Percentiles rank a stretch among this genome's conserved stretches.
Conservation (phyloP, 495 filamentous ascomycete species). For the Lasiosphaeris hirsuta region DNA sequence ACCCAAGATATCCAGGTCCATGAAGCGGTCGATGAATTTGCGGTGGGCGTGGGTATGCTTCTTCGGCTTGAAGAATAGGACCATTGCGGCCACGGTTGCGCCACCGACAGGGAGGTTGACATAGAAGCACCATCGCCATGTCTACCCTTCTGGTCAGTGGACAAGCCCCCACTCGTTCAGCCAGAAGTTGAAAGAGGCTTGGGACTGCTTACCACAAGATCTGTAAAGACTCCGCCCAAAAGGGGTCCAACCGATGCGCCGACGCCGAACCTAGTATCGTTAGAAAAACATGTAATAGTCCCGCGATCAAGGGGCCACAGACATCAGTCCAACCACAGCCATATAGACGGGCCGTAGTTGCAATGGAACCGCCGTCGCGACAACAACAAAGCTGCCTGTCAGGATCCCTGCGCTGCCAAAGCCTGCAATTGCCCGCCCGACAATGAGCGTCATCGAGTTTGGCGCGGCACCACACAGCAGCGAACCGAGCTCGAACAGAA, state of each 20-base stretch:
- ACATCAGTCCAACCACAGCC: conserved; percentile 34
- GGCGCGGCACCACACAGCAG: conserved; percentile 53
- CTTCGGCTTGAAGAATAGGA: conserved; percentile 36
- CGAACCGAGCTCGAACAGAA: conserved; percentile 52
- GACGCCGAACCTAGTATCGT: conserved; percentile 29
- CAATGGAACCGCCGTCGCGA: conserved; percentile 48
- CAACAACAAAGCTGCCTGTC: conserved; percentile 44
- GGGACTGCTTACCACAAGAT: conserved; percentile 29
- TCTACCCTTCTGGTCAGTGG: conserved; percentile 16
- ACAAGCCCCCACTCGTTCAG: too few species aligned
- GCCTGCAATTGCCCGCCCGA: conserved; percentile 58
- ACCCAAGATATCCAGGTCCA: conserved; percentile 46
- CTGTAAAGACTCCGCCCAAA: conserved; percentile 55
- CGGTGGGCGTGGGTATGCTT: conserved; percentile 23
- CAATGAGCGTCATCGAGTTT: conserved; percentile 50
- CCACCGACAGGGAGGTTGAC: conserved; percentile 49
- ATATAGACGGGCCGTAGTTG: conserved; percentile 41
- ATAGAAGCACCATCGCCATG: conserved; percentile 56
- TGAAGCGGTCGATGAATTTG: conserved; percentile 23
- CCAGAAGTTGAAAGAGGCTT: neutral
- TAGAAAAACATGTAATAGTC: conserved; percentile 32
- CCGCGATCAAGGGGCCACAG: conserved; percentile 15
- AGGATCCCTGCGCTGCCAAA: conserved; percentile 44
- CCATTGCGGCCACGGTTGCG: conserved; percentile 36
- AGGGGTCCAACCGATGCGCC: conserved; percentile 42